phyloP scores from a whole-genome alignment of 2,329 filamentous ascomycete species.

The Ophiobolus disseminans region DNA sequence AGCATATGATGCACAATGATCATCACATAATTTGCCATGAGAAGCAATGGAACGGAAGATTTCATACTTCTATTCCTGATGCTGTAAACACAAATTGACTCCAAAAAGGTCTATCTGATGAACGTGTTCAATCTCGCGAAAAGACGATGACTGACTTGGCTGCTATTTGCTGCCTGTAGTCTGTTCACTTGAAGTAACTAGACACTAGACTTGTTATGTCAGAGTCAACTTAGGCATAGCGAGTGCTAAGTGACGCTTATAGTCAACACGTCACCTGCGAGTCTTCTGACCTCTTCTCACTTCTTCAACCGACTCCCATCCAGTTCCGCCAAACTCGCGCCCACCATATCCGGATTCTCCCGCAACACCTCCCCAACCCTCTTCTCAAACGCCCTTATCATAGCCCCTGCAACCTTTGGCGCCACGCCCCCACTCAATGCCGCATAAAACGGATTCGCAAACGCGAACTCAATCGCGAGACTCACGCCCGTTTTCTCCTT shows the following conservation, averaged over 20 bases:
- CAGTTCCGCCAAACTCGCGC: slow-evolving; percentile 32
- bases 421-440: slow-evolving; percentile 81
- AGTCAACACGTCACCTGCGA: too few relatives aligned
- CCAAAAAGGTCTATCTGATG: too few relatives aligned
- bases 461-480: slow-evolving; percentile 80
- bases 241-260: too few relatives aligned
- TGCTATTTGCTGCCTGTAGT: too few relatives aligned
- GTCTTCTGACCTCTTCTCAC: too few relatives aligned
- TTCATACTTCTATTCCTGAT: too few relatives aligned
- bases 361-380: slow-evolving; percentile 67
- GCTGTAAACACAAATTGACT: not conserved
- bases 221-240: too few relatives aligned
- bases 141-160: too few relatives aligned
- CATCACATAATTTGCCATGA: not conserved
- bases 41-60: not conserved
- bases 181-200: too few relatives aligned
- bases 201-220: too few relatives aligned
- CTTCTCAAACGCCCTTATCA: slow-evolving; percentile 93
- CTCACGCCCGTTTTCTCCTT: slow-evolving; percentile 72
- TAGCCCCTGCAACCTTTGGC: slow-evolving; percentile 81
- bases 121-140: too few relatives aligned
- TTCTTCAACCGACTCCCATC: slow-evolving; percentile 35
- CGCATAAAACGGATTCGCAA: slow-evolving; percentile 87
- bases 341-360: slow-evolving; percentile 27
- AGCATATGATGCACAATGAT: not conserved